Percentiles rank a stretch among this genome's conserved stretches.
Evolutionary conservation across 306 rosid genomes (phyloP).

Genomic region (Rubus parviflorus): DNA sequence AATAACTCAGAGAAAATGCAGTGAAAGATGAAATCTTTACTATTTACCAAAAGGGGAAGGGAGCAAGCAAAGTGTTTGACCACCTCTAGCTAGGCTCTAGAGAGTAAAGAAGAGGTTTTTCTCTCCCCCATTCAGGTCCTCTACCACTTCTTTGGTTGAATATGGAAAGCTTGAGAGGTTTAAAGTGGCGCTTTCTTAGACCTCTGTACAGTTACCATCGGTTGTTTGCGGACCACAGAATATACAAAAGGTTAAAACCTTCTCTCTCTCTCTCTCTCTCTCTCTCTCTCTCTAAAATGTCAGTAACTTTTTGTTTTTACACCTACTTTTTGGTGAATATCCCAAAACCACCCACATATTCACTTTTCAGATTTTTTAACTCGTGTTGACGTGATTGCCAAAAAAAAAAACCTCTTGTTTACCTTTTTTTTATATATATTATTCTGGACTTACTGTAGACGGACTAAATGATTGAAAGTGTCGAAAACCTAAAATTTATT

Average conservation of each 20-base stretch:
- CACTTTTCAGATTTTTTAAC: neutral
- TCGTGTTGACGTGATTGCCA: no score
- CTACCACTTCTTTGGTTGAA: constrained; percentile 35
- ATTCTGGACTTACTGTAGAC: no score
- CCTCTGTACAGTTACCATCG: constrained; percentile 41
- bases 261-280: constrained; percentile 18
- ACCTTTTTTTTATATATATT: no score
- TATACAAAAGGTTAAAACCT: constrained; percentile 24
- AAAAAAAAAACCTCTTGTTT: no score
- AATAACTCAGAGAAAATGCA: constrained; percentile 20
- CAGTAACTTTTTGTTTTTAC: constrained; percentile 18
- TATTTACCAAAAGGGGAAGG: neutral
- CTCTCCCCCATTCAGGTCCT: constrained; percentile 9
- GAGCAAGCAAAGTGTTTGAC: neutral
- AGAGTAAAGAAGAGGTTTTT: constrained; percentile 31
- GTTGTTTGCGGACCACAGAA: constrained; percentile 56
- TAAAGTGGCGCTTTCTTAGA: constrained; percentile 42
- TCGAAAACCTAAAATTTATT: no score
- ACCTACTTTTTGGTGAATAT: constrained; percentile 15
- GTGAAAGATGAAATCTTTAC: constrained; percentile 3
- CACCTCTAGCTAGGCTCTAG: constrained; percentile 30
- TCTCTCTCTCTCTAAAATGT: constrained; percentile 22
- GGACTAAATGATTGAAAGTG: no score
- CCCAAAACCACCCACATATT: constrained; percentile 23
- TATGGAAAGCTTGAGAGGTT: constrained; percentile 21